A percentile compares a stretch with the other conserved stretches of the same genome.
Conservation (phyloP, 495 filamentous ascomycete genomes). For the Penicillium manginii region DNA sequence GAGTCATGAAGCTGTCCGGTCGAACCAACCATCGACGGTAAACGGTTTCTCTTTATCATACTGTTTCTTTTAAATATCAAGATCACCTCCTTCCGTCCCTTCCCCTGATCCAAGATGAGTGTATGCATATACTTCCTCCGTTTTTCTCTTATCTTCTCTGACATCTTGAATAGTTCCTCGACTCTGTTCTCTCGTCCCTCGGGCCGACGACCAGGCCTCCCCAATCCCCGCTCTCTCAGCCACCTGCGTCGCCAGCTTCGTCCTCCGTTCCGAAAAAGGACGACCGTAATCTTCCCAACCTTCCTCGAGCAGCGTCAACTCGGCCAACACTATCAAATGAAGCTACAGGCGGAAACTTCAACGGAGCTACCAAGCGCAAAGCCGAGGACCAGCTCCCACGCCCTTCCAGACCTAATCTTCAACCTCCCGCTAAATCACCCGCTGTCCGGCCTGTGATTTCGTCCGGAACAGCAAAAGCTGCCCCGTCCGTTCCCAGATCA, state of each 20-base stretch:
- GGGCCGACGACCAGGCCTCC: conserved; percentile 51
- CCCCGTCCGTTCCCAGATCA: conserved; percentile 21
- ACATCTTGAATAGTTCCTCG: conserved; percentile 53
- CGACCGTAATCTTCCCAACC: conserved; percentile 18
- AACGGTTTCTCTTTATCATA: conserved; percentile 28
- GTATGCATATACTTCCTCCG: conserved; percentile 34
- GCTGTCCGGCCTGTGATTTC: conserved; percentile 14
- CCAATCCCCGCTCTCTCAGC: conserved; percentile 32
- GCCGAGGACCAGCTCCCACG: conserved; percentile 45
- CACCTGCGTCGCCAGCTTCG: conserved; percentile 33
- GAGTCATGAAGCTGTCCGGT: conserved; percentile 54
- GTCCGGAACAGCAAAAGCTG: conserved; percentile 13
- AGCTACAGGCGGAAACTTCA: conserved; percentile 15
- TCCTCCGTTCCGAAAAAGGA: conserved; percentile 34
- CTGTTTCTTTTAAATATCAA: background rate
- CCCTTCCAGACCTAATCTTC: conserved; percentile 30
- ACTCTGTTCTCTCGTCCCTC: conserved; percentile 60
- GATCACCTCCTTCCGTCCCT: background rate
- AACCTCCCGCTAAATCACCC: conserved; percentile 18
- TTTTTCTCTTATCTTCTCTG: conserved; percentile 17
- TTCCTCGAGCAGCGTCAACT: conserved; percentile 8
- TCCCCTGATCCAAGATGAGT: conserved; percentile 44
- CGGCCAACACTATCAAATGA: background rate
- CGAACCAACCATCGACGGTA: conserved; percentile 51
- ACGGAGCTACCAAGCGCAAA: conserved; percentile 46